Evolutionary conservation across 495 filamentous ascomycete species (phyloP).

Genomic region (Xanthoparmelia taractica): DNA sequence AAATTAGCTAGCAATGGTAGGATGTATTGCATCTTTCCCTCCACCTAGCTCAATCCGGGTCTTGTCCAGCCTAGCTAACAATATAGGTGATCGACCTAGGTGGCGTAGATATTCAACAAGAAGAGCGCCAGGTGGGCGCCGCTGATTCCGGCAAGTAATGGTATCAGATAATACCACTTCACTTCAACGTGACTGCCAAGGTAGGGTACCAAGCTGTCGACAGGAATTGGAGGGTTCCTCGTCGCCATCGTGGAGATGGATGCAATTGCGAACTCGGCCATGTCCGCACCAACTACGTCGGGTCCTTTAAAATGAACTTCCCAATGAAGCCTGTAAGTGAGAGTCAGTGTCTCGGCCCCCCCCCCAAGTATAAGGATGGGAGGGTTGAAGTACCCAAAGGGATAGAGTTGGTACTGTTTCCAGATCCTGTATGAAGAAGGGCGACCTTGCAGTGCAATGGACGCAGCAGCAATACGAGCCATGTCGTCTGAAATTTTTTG

Average conservation of each 20-base stretch:
- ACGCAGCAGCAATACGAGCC: constrained; percentile 20
- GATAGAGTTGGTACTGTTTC: constrained; percentile 17
- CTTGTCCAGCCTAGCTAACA: too few relatives aligned
- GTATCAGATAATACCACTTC: constrained; percentile 12
- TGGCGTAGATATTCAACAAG: too few relatives aligned
- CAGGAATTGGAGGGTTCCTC: constrained; percentile 5
- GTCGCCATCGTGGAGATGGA: constrained; percentile 20
- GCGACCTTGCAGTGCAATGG: constrained; percentile 22
- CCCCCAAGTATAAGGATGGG: neutral
- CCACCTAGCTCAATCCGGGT: too few relatives aligned
- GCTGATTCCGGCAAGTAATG: constrained; percentile 11
- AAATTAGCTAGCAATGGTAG: too few relatives aligned
- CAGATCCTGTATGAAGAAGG: neutral
- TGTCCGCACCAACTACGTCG: constrained; percentile 17
- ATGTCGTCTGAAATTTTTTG: constrained; percentile 11
- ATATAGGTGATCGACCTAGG: too few relatives aligned
- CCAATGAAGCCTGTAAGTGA: neutral
- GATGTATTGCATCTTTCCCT: too few relatives aligned
- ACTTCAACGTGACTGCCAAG: constrained; percentile 17
- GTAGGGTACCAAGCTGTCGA: constrained; percentile 10
- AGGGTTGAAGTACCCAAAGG: constrained; percentile 1
- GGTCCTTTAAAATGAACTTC: constrained; percentile 3
- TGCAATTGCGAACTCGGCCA: constrained; percentile 21
- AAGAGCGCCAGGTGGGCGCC: constrained; percentile 15
- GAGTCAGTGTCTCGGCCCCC: neutral